phyloP scores from a whole-genome alignment of 148 eudicot species.

The Mesembryanthemum crystallinum region DNA sequence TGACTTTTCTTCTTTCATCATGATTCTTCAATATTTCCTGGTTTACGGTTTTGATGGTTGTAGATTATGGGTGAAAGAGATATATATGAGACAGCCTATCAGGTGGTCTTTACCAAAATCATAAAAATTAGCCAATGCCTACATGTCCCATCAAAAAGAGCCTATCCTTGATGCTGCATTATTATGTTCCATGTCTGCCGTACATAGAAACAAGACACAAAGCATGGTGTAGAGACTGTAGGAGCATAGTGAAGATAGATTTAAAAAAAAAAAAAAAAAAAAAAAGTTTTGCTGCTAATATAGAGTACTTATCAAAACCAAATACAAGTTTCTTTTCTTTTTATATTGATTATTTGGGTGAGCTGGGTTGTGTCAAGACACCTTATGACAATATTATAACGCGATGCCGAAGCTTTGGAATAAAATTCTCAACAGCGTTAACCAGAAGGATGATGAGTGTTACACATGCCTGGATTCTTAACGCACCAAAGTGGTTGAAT shows the following conservation, averaged over 20 bases:
- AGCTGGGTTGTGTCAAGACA: not conserved
- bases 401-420: too few species aligned
- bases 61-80: not conserved
- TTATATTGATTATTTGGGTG: not conserved
- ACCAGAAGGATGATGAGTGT: constrained; percentile 40
- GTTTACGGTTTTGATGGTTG: not conserved
- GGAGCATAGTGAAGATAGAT: not conserved
- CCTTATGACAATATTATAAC: not conserved
- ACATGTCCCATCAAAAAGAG: not conserved
- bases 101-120: not conserved
- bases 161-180: not conserved
- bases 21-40: not conserved
- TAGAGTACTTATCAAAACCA: not conserved
- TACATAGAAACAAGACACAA: not conserved
- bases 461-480: constrained; percentile 93
- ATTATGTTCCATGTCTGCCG: too few species aligned
- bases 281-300: not conserved
- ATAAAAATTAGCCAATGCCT: not conserved
- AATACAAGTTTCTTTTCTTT: not conserved
- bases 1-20: too few species aligned
- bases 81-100: too few species aligned
- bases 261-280: too few species aligned
- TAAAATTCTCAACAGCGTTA: not conserved
- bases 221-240: not conserved
- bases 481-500: constrained; percentile 91